phyloP scores from a whole-genome alignment of 345 rosid genomes.

The Salix caprea region DNA sequence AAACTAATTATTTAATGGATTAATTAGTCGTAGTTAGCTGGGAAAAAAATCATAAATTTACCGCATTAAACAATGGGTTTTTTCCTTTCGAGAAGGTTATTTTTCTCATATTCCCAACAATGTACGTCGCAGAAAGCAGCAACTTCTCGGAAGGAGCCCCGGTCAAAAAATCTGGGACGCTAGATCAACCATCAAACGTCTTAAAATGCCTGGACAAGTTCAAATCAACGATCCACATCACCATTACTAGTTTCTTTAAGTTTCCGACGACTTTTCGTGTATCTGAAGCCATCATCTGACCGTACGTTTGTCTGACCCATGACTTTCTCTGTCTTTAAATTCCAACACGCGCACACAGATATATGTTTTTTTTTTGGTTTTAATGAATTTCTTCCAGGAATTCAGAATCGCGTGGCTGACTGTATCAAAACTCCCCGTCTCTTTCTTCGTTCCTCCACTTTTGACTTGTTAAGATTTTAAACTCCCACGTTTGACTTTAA shows the following conservation, averaged over 20 bases:
- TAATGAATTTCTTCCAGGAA: not conserved
- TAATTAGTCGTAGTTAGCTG: not conserved
- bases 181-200: not conserved
- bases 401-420: conserved; percentile 19
- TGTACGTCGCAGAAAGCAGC: not conserved
- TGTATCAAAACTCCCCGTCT: not conserved
- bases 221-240: not conserved
- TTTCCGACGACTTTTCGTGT: not conserved
- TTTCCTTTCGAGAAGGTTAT: no score
- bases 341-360: not conserved
- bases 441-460: not conserved
- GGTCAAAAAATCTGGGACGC: not conserved
- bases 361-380: not conserved
- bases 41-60: not conserved
- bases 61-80: no score
- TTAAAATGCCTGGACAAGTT: not conserved
- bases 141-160: not conserved
- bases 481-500: no score
- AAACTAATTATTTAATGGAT: not conserved
- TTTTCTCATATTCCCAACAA: not conserved
- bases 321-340: conserved; percentile 1
- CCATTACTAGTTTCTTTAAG: not conserved
- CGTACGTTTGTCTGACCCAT: conserved; percentile 14
- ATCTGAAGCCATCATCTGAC: conserved; percentile 13
- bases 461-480: not conserved